Evolutionary conservation across 345 rosid species (phyloP).

Genomic region (Eucalyptus erythrocorys): DNA sequence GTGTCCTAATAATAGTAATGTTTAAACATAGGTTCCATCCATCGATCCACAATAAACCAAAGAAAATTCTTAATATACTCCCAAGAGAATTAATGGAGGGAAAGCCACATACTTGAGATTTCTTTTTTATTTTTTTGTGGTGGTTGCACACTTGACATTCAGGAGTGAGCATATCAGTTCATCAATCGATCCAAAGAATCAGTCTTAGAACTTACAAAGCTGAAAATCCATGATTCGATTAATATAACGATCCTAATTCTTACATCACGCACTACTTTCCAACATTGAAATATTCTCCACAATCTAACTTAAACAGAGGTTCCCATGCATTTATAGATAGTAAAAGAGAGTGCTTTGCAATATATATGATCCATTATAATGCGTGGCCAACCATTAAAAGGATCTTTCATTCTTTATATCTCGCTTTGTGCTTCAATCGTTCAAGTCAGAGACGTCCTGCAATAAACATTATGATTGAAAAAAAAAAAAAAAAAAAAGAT

Average conservation of each 20-base stretch:
- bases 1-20: no score
- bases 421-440: neutral
- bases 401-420: neutral
- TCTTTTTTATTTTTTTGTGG: no score
- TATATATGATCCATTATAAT: neutral
- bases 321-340: neutral
- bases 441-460: neutral
- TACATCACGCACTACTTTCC: neutral
- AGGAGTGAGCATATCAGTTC: neutral
- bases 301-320: neutral
- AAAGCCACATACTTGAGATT: neutral
- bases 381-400: neutral
- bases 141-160: no score
- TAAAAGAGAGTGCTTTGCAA: neutral
- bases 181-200: neutral
- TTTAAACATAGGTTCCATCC: neutral
- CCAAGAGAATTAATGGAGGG: neutral
- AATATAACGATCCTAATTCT: neutral
- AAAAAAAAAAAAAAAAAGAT: neutral
- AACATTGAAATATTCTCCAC: neutral
- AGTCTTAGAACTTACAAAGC: neutral
- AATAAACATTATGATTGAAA: neutral
- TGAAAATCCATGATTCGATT: neutral
- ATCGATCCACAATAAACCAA: neutral
- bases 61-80: neutral